These are phyloP conservation scores for Glonium stellatum DNA, from an alignment of 495 filamentous ascomycete genomes.

Conservation along the genomic window DNA sequence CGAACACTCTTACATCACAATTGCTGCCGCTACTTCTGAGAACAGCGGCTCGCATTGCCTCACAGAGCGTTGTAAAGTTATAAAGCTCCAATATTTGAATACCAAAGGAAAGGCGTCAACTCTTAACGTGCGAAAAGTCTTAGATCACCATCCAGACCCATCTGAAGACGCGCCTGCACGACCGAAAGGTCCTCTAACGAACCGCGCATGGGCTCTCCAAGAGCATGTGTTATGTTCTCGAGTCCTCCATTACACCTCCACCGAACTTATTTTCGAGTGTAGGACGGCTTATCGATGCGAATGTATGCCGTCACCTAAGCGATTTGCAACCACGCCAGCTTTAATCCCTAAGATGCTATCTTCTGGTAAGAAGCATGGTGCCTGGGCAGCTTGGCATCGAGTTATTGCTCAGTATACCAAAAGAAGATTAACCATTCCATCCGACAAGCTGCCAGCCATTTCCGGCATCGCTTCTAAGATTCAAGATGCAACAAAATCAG, in stretches of 20 bases:
- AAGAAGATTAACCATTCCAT: slow-evolving; percentile 10
- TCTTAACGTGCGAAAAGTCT: not conserved
- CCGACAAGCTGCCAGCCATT: slow-evolving; percentile 30
- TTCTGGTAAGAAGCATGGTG: not conserved
- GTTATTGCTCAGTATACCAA: not conserved
- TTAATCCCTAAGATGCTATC: not conserved
- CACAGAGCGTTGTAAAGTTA: not conserved
- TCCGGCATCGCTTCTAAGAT: slow-evolving; percentile 27
- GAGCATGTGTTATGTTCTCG: slow-evolving; percentile 13
- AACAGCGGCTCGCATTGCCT: not conserved
- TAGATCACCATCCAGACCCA: not conserved
- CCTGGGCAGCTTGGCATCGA: not conserved
- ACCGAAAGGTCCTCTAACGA: not conserved
- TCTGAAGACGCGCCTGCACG: not conserved
- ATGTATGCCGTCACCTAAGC: slow-evolving; percentile 6
- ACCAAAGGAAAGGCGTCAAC: not conserved
- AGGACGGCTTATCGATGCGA: slow-evolving; percentile 7
- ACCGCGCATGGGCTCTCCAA: slow-evolving; percentile 19
- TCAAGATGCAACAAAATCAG: slow-evolving; percentile 8
- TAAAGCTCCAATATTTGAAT: not conserved
- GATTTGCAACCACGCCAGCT: not conserved
- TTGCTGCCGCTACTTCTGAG: not conserved
- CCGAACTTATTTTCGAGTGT: slow-evolving; percentile 23
- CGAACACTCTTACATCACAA: not conserved
- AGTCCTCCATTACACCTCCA: slow-evolving; percentile 11